Conservation (phyloP, 176 grass and related monocot genomes). For the Aegilops bicornis region DNA sequence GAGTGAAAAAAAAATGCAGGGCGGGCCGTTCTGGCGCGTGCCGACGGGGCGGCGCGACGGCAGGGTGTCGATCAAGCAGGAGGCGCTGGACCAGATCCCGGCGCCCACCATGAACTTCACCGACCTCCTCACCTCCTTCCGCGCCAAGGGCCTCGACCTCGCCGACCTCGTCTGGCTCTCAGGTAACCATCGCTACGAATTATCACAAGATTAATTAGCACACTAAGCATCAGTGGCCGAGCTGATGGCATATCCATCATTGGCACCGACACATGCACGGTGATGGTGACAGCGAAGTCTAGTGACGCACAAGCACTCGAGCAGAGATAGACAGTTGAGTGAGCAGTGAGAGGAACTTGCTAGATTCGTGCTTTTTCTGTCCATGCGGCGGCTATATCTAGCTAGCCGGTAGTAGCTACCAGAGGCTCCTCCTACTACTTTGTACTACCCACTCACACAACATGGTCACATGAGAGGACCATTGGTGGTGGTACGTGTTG, state of each 20-base stretch:
- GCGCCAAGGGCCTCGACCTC: slow-evolving; percentile 61
- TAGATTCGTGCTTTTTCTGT: not conserved
- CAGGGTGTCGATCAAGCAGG: slow-evolving; percentile 56
- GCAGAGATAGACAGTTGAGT: not conserved
- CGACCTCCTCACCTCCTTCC: slow-evolving; percentile 55
- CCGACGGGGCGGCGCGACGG: slow-evolving; percentile 87
- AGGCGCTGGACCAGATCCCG: slow-evolving; percentile 72
- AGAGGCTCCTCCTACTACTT: not conserved
- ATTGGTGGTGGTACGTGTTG: not conserved
- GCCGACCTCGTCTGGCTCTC: slow-evolving; percentile 83
- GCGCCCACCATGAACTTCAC: slow-evolving; percentile 67
- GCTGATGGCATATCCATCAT: not conserved
- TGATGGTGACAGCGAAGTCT: not conserved
- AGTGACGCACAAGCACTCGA: not conserved
- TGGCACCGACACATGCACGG: not conserved
- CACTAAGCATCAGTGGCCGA: not conserved
- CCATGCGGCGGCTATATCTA: too few relatives aligned
- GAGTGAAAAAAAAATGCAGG: slow-evolving; percentile 34
- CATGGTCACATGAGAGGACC: not conserved
- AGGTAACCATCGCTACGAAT: slow-evolving; percentile 24
- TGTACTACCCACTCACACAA: not conserved
- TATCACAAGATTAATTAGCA: not conserved
- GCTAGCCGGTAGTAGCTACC: not conserved
- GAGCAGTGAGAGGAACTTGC: not conserved
- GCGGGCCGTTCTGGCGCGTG: slow-evolving; percentile 83